These are phyloP conservation scores for Cryphonectria parasitica DNA, from an alignment of 2,329 filamentous ascomycete genomes.

Conservation along the genomic window DNA sequence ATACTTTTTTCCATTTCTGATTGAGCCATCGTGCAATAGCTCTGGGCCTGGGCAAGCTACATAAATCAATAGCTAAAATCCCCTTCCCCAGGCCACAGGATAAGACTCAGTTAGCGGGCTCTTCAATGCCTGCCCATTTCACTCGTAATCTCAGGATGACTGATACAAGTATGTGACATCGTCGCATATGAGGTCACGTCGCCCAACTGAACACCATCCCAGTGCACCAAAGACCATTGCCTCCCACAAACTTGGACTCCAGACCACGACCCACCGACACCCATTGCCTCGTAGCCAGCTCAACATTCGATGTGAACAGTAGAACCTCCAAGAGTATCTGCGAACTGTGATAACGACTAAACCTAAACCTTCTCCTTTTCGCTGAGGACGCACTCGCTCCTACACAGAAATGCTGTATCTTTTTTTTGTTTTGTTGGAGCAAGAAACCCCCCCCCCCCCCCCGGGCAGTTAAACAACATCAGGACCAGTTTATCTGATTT, in stretches of 20 bases:
- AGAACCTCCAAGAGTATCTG: conserved; percentile 2
- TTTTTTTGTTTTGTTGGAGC: not conserved
- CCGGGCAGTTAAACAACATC: conserved; percentile 14
- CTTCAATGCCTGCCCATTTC: not conserved
- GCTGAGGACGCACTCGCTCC: conserved; percentile 5
- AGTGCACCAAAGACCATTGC: not conserved
- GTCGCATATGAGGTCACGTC: not conserved
- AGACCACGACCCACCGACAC: not conserved
- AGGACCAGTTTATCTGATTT: conserved; percentile 23
- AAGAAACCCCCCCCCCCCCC: too few relatives aligned
- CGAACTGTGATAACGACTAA: not conserved
- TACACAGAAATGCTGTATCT: conserved; percentile 1
- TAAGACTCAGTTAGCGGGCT: not conserved
- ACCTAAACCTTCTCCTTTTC: conserved; percentile 11
- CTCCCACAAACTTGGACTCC: not conserved
- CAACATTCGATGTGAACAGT: conserved; percentile 20
- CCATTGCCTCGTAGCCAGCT: conserved; percentile 17
- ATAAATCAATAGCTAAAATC: not conserved
- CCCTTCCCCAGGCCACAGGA: not conserved
- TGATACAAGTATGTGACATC: not conserved
- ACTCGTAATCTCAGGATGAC: not conserved
- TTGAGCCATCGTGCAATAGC: not conserved
- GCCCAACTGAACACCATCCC: not conserved
- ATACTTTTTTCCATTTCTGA: not conserved
- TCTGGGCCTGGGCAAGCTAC: not conserved